Percentiles rank a stretch among this genome's conserved stretches.
Evolutionary conservation across 192 early-diverging fungal genomes (phyloP).

Genomic region (Mortierella antarctica): DNA sequence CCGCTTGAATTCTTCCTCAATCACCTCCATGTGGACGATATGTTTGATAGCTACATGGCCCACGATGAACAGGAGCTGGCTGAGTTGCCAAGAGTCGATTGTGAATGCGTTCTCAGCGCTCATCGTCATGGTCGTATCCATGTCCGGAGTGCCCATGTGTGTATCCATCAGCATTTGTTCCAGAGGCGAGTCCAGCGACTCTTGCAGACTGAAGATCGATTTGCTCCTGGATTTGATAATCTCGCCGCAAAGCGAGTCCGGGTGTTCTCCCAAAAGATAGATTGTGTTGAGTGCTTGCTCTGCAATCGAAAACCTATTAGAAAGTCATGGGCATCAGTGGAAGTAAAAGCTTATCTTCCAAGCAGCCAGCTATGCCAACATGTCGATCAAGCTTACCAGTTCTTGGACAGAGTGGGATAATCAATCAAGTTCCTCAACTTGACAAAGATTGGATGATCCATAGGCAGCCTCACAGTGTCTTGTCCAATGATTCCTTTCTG

Average conservation of each 20-base stretch:
- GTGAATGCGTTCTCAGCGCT: slow-evolving; percentile 28
- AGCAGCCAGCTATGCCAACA: neutral
- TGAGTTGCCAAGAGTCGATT: slow-evolving; percentile 77
- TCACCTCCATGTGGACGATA: slow-evolving; percentile 93
- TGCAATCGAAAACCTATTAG: slow-evolving; percentile 87
- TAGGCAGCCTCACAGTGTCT: slow-evolving; percentile 56
- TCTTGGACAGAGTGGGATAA: slow-evolving; percentile 53
- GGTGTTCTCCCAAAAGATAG: slow-evolving; percentile 90
- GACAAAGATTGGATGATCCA: slow-evolving; percentile 67
- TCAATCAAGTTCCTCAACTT: slow-evolving; percentile 61
- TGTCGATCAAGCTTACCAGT: slow-evolving; percentile 57
- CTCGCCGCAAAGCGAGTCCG: slow-evolving; percentile 81
- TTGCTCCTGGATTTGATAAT: slow-evolving; percentile 78
- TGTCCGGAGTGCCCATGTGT: slow-evolving; percentile 2
- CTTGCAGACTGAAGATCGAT: slow-evolving; percentile 68
- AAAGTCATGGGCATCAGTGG: neutral
- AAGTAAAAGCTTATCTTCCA: too few relatives aligned
- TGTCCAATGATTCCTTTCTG: slow-evolving; percentile 64
- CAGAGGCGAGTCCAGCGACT: slow-evolving; percentile 47
- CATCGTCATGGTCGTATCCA: slow-evolving; percentile 33
- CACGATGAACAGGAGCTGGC: slow-evolving; percentile 90
- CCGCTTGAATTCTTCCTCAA: slow-evolving; percentile 95
- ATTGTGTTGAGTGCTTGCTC: slow-evolving; percentile 97
- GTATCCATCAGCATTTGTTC: slow-evolving; percentile 30
- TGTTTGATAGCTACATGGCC: slow-evolving; percentile 98